Evolutionary conservation across 2,329 filamentous ascomycete species (phyloP).

Genomic region (Domatiomyces globalis): DNA sequence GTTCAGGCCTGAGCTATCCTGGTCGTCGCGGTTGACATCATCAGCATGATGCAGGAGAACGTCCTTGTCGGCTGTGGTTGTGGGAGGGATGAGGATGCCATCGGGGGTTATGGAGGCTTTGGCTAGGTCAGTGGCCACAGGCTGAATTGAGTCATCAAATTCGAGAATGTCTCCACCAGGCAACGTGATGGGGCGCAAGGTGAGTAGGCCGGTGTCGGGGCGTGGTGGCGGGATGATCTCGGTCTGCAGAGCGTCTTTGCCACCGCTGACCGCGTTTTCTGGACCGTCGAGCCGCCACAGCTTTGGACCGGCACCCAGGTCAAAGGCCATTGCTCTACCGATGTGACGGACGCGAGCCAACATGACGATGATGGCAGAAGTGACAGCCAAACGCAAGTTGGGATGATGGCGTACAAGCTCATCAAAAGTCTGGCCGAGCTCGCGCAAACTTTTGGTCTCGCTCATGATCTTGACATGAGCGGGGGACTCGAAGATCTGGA

Average conservation of each 20-base stretch:
- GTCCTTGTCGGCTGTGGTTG: background rate
- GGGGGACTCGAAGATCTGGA: conserved; percentile 93
- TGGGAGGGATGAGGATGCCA: background rate
- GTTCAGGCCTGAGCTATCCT: conserved; percentile 36
- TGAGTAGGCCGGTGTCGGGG: conserved; percentile 3
- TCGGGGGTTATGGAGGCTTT: background rate
- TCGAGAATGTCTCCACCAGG: conserved; percentile 26
- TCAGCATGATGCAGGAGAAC: background rate
- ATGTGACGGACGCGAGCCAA: conserved; percentile 65
- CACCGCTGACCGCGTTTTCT: conserved; percentile 45
- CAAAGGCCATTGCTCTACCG: conserved; percentile 54
- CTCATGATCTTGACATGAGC: conserved; percentile 76
- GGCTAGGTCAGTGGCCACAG: conserved; percentile 1
- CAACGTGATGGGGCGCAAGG: conserved; percentile 16
- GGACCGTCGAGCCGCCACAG: conserved; percentile 49
- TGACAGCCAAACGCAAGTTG: conserved; percentile 61
- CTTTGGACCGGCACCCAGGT: conserved; percentile 62
- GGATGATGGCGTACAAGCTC: conserved; percentile 92
- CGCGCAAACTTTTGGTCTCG: conserved; percentile 57
- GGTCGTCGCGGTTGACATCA: conserved; percentile 22
- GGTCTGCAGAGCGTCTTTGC: conserved; percentile 20
- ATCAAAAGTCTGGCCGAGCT: conserved; percentile 75
- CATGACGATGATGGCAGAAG: conserved; percentile 79
- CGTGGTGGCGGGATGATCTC: conserved; percentile 10
- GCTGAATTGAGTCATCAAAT: conserved; percentile 7